Evolutionary conservation across 352 stramenopile genomes (phyloP).

Genomic region (Plasmopara muralis): DNA sequence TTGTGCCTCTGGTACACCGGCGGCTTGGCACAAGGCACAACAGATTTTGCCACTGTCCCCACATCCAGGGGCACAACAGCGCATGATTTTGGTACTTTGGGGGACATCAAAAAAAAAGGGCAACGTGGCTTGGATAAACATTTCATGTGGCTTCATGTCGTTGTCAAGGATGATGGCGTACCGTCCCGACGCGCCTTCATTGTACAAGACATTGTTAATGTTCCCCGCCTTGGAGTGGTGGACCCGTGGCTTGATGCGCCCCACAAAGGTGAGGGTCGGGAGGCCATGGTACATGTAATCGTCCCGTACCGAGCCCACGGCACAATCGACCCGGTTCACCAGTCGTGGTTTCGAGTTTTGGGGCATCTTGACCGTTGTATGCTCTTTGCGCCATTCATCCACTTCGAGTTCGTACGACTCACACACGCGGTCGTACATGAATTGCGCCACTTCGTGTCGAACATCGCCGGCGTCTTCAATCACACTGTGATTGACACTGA

Average conservation of each 20-base stretch:
- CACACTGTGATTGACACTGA: constrained; percentile 54
- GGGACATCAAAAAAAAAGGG: constrained; percentile 68
- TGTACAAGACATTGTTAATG: constrained; percentile 81
- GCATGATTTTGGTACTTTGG: constrained; percentile 59
- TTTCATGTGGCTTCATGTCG: constrained; percentile 76
- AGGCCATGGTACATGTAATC: constrained; percentile 62
- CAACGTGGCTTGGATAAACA: constrained; percentile 65
- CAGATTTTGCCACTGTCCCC: constrained; percentile 71
- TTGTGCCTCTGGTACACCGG: constrained; percentile 51
- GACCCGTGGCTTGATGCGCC: constrained; percentile 59
- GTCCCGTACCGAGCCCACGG: constrained; percentile 58
- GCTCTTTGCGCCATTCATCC: constrained; percentile 64
- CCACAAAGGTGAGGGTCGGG: constrained; percentile 55
- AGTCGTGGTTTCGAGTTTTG: constrained; percentile 42
- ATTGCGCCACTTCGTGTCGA: constrained; percentile 61
- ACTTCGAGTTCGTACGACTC: constrained; percentile 64
- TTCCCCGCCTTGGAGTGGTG: constrained; percentile 77
- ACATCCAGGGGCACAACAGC: constrained; percentile 52
- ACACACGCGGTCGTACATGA: constrained; percentile 70
- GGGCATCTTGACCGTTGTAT: constrained; percentile 65
- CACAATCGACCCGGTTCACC: constrained; percentile 41
- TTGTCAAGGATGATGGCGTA: constrained; percentile 79
- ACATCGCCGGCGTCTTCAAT: constrained; percentile 72
- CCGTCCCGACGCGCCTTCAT: constrained; percentile 57
- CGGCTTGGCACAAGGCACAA: constrained; percentile 55